These are phyloP conservation scores for Coniochaeta pulveracea DNA, from an alignment of 2,329 filamentous ascomycete genomes.

Conservation along the genomic window DNA sequence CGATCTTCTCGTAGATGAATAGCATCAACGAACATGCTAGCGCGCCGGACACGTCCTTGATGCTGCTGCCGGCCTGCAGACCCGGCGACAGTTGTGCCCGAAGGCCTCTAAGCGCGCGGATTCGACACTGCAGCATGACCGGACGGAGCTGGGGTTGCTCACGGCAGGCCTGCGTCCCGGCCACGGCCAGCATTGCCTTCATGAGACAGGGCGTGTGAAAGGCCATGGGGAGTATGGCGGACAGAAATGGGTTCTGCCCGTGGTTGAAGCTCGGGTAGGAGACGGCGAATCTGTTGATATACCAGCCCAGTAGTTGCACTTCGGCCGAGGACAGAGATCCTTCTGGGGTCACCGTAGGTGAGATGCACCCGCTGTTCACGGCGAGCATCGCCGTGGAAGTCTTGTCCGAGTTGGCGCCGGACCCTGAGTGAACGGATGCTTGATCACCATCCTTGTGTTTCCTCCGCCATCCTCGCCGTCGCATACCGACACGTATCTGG, in stretches of 20 bases:
- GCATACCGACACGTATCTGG: too few species aligned
- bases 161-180: background rate
- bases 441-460: too few species aligned
- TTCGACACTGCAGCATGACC: background rate
- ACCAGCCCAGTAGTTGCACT: conserved; percentile 1
- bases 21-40: background rate
- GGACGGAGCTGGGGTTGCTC: background rate
- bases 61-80: too few species aligned
- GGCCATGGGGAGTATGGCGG: background rate
- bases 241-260: background rate
- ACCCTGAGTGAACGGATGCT: too few species aligned
- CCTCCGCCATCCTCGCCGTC: too few species aligned
- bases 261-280: background rate
- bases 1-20: background rate
- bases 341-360: background rate
- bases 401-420: too few species aligned
- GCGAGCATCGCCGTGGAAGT: too few species aligned
- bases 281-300: background rate
- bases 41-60: background rate
- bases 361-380: conserved; percentile 1
- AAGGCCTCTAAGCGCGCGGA: background rate
- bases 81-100: too few species aligned
- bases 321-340: background rate
- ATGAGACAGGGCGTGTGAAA: background rate
- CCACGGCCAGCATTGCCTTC: conserved; percentile 1